Evolutionary conservation across 306 rosid genomes (phyloP), one percentile per base, ranked within the genome.

Genomic region (Quercus glauca): DNA sequence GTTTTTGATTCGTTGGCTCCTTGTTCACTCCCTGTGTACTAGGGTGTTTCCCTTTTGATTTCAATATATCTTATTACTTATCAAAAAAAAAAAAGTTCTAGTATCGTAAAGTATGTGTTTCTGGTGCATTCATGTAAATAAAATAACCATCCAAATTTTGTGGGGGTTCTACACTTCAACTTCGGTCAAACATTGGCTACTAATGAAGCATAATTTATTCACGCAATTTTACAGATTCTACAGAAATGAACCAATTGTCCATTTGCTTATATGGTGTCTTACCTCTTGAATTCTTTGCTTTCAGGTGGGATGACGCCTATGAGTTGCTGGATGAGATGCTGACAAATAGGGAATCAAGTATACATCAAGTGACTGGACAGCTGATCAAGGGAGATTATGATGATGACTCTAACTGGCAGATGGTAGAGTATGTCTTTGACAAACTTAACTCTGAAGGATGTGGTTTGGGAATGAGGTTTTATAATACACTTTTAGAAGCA

Each of bases 371-470:
- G 83, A 89, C 88, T 73, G 99, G 94, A 69, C 93, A 89, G 78
- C 90, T 96, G 96, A 93, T 96, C 80, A 93, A 87, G 83, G 99
- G 99, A 81, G 97, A 90, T 71, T 93, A 88, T 73, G 99, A 95
- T 67, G 99, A 95, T 43, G 98, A 89, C 51, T 87, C 93, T 71
- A 96, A 96, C 81, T 96, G 98, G 99, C 98, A 91, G 91, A 96
- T 96, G 91, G 97, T 96, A 60, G 97, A 93, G 82, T 96, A 93
- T 84, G 83, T 96, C 81, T 96, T 96, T 83, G 99, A 96, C 88
- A 96, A 89, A 86, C 90, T 96, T 82, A 93, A 86, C 69, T 86
- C 94, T 58, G 93, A 93, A 86, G 97, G 98, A 71, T 89, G 94
- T 77, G 94, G 91, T 69, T 79, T 93, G 79, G 97, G 93, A 81